Conservation (phyloP, 345 rosid species). For the Eucalyptus tenuipes region DNA sequence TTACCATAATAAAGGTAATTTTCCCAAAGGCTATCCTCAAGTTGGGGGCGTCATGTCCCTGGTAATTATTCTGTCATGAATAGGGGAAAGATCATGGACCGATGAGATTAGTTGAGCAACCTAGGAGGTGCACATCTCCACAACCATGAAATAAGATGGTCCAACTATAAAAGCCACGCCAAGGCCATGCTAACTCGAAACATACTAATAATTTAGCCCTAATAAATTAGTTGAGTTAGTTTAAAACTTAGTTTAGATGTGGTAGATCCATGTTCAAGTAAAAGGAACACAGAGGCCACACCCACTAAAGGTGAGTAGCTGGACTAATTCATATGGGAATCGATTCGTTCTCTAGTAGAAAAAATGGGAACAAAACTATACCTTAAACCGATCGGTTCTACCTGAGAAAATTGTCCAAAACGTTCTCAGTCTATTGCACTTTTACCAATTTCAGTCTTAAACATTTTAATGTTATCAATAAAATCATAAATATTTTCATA, state of each 20-base stretch:
- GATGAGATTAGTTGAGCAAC: not conserved
- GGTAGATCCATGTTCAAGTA: not conserved
- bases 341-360: not conserved
- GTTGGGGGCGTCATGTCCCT: not conserved
- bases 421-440: rapidly evolving
- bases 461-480: too few species aligned
- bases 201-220: not conserved
- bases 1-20: not conserved
- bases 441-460: too few species aligned
- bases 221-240: not conserved
- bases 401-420: not conserved
- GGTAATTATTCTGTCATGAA: not conserved
- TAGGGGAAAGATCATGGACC: not conserved
- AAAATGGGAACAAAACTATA: not conserved
- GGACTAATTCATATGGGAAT: not conserved
- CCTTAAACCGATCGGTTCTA: rapidly evolving
- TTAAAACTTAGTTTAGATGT: not conserved
- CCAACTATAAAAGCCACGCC: not conserved
- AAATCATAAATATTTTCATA: not conserved
- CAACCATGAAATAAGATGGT: not conserved
- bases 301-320: not conserved
- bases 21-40: not conserved
- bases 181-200: not conserved
- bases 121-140: not conserved
- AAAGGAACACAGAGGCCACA: not conserved